phyloP scores from a whole-genome alignment of 176 grass and related monocot species.

The Aegilops tauschii region DNA sequence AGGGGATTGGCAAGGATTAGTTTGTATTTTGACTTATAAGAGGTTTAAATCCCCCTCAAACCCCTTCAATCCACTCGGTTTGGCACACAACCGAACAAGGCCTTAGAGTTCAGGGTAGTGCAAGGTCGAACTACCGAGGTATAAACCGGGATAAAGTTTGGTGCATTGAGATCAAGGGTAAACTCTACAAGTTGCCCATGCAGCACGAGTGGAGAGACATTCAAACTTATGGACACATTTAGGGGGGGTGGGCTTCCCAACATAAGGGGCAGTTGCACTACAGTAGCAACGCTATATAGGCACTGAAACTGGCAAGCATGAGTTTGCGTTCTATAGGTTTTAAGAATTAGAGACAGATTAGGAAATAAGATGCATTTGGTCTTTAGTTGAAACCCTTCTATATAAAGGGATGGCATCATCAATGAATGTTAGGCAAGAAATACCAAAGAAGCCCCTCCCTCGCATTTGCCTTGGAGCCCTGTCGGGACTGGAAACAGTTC shows the following conservation, averaged over 20 bases:
- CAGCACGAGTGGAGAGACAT: neutral
- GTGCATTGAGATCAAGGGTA: neutral
- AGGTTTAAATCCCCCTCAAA: no score
- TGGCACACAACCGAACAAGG: no score
- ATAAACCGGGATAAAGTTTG: neutral
- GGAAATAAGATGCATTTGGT: neutral
- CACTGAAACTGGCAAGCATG: neutral
- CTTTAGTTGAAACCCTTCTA: neutral
- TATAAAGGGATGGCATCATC: neutral
- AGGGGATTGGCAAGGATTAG: no score
- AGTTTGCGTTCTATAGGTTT: neutral
- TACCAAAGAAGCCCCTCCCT: neutral
- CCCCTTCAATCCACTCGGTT: no score
- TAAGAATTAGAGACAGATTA: neutral
- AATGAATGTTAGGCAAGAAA: neutral
- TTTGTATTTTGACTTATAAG: no score
- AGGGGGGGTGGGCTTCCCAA: no score
- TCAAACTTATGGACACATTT: no score
- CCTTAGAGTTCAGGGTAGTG: neutral
- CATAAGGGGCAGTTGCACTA: no score
- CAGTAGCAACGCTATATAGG: neutral
- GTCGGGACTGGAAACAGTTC: neutral
- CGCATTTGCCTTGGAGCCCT: neutral
- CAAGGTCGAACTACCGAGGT: neutral
- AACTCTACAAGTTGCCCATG: neutral